Conservation (phyloP, 1,284 basidiomycete genomes). For the Athelia psychrophila region DNA sequence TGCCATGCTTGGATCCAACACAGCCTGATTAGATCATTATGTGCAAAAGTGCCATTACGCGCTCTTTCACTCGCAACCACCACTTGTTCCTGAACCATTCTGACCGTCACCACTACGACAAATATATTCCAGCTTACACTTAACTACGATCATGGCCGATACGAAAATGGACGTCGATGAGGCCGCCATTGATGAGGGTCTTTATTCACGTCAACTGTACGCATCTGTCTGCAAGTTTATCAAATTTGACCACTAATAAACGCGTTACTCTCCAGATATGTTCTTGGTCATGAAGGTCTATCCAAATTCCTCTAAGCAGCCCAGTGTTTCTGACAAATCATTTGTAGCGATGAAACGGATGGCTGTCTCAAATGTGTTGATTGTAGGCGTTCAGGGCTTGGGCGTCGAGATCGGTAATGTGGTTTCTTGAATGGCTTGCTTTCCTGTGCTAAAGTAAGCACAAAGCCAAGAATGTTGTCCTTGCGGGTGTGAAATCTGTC, state of each 20-base stretch:
- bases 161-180: conserved; percentile 83
- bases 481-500: conserved; percentile 98
- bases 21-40: too few relatives aligned
- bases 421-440: conserved; percentile 10
- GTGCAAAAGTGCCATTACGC: neutral
- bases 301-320: conserved; percentile 5
- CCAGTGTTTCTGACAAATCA: conserved; percentile 4
- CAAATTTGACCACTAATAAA: conserved; percentile 11
- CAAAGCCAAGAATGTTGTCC: conserved; percentile 91
- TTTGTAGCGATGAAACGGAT: conserved; percentile 95
- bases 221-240: conserved; percentile 29
- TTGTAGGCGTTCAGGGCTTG: conserved; percentile 91
- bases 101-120: too few relatives aligned
- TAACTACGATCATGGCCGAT: conserved; percentile 41
- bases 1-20: too few relatives aligned
- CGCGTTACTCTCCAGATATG: conserved; percentile 63
- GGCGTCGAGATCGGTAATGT: conserved; percentile 92
- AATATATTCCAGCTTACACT: too few relatives aligned
- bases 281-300: conserved; percentile 91
- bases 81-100: neutral
- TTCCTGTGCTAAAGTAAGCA: conserved; percentile 2
- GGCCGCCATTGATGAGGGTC: conserved; percentile 83
- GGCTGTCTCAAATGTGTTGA: conserved; percentile 94
- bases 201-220: conserved; percentile 96
- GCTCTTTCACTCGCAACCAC: conserved; percentile 7